phyloP scores from a whole-genome alignment of 768 basidiomycete species.

The Suillus fuscotomentosus region DNA sequence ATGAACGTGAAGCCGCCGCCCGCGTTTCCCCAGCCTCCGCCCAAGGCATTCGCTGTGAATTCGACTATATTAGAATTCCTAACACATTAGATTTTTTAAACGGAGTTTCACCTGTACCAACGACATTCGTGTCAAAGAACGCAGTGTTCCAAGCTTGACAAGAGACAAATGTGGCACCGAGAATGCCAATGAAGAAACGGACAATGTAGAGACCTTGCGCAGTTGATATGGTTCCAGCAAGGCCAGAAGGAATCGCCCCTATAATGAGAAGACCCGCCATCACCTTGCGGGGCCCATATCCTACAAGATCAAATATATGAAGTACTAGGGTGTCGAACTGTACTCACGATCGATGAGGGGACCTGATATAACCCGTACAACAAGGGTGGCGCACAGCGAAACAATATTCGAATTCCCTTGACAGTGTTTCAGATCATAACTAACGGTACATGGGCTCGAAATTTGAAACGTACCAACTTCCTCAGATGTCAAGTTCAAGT shows the following conservation, averaged over 20 bases:
- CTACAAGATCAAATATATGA: slow-evolving; percentile 11
- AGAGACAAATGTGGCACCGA: slow-evolving; percentile 61
- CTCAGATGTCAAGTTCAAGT: slow-evolving; percentile 45
- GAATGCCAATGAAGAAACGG: slow-evolving; percentile 60
- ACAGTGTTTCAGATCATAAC: background rate
- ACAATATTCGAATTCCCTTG: slow-evolving; percentile 49
- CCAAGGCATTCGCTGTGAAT: slow-evolving; percentile 48
- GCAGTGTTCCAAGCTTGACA: slow-evolving; percentile 61
- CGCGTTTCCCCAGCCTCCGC: slow-evolving; percentile 53
- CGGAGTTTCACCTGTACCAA: slow-evolving; percentile 31
- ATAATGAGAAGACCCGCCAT: slow-evolving; percentile 54
- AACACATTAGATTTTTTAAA: background rate
- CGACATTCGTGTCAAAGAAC: slow-evolving; percentile 54
- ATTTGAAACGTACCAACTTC: slow-evolving; percentile 36
- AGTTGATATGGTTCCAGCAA: slow-evolving; percentile 49
- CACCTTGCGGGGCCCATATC: slow-evolving; percentile 50
- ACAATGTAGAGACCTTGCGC: slow-evolving; percentile 40
- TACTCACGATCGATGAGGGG: slow-evolving; percentile 46
- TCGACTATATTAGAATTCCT: background rate
- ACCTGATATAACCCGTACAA: slow-evolving; percentile 47
- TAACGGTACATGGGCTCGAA: no score
- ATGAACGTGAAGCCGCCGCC: slow-evolving; percentile 52
- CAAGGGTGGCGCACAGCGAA: slow-evolving; percentile 46
- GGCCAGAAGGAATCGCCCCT: slow-evolving; percentile 57
- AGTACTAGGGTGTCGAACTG: background rate